Evolutionary conservation across 345 rosid species (phyloP), one percentile per base, ranked within the genome.

Genomic region (Euclidium syriacum): DNA sequence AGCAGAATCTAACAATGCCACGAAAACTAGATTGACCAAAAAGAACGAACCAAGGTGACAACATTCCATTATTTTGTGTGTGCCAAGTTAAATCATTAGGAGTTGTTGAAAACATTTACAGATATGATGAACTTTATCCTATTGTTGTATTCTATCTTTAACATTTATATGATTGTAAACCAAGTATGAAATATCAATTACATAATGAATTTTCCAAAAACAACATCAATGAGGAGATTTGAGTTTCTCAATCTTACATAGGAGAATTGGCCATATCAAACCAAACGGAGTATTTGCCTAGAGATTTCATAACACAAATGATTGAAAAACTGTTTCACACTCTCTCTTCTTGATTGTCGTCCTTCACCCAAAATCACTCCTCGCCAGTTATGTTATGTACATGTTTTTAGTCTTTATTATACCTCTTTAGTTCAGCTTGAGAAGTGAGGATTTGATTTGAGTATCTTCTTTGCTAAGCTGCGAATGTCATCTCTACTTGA

Each of bases 401-500:
- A 63, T 39, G 19, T 50, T 40, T 56, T 36, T 33, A n/a, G n/a
- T n/a, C 22, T 40, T 35, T 39, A 5, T 12, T 38, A 16, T 12
- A 64, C 48, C 26, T 29, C 58, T 18, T 56, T n/a, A n/a, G 39
- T 54, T 72, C 52, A 67, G 59, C 49, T 67, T 23, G 75, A 72
- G 62, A 78, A 79, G 44, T 39, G 22, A 2, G 86, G 83, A 62
- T 64, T 79, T 69, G 76, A 67, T 67, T 73, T 85, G 73, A 88
- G 67, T 19, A 85, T 82, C 85, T 85, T 88, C 83, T 78, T 86
- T 10, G 98, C 98, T 52, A 91, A 85, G 73, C 73, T 82, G 32
- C 92, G 83, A 25, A 92, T 88, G 34, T 92, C 98, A 38, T 92
- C 98, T 76, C 96, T 79, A 52, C 76, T 83, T 10, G 98, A 88